Evolutionary conservation across 495 filamentous ascomycete species (phyloP).

Genomic region (Lepidopterella palustris): DNA sequence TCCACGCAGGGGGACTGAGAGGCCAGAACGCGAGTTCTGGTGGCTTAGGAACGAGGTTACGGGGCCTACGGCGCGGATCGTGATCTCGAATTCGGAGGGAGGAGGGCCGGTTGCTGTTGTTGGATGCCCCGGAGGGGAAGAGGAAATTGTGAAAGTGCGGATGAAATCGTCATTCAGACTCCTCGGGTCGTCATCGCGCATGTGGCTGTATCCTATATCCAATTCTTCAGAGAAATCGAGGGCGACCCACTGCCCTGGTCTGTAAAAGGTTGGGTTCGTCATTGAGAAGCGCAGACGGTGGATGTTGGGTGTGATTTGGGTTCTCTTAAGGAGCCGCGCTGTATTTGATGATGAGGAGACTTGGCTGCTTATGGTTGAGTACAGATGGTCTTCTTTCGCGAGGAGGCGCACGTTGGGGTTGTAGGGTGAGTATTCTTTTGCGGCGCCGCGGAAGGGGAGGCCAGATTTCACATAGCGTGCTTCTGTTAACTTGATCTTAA

Average conservation of each 20-base stretch:
- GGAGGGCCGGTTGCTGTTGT: constrained; percentile 38
- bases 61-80: constrained; percentile 56
- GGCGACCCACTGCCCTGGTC: constrained; percentile 66
- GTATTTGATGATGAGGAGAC: constrained; percentile 22
- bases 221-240: constrained; percentile 62
- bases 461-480: constrained; percentile 56
- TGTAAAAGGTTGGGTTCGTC: constrained; percentile 45
- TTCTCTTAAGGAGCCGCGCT: constrained; percentile 50
- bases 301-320: constrained; percentile 57
- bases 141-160: constrained; percentile 73
- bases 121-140: too few relatives aligned
- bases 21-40: constrained; percentile 43
- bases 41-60: constrained; percentile 60
- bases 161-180: constrained; percentile 78
- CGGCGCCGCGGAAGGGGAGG: constrained; percentile 58
- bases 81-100: constrained; percentile 58
- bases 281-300: constrained; percentile 52
- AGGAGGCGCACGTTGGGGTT: constrained; percentile 58
- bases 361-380: constrained; percentile 18
- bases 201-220: constrained; percentile 67
- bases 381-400: constrained; percentile 40
- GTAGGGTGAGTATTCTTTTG: constrained; percentile 60
- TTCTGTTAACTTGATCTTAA: constrained; percentile 56
- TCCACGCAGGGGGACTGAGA: constrained; percentile 62
- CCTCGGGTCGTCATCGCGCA: constrained; percentile 69